Conservation (phyloP, 345 rosid genomes). For the Sisymbrium altissimum region DNA sequence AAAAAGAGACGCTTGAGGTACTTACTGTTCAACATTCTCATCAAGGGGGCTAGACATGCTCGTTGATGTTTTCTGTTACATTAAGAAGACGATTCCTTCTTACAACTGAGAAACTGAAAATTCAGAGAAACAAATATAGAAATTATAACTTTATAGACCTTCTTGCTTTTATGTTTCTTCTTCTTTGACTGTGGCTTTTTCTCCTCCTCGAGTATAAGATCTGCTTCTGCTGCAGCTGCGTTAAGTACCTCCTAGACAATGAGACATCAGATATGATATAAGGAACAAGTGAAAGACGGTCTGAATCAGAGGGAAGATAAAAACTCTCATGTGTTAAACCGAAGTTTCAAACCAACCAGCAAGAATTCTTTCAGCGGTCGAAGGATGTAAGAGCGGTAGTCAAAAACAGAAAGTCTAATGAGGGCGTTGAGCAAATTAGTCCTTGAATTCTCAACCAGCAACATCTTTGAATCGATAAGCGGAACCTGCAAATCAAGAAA, state of each 20-base stretch:
- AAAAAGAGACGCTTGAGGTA: background rate
- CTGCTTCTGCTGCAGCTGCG: slow-evolving; percentile 2
- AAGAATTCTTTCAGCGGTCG: slow-evolving; percentile 17
- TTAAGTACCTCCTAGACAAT: background rate
- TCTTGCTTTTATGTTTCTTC: background rate
- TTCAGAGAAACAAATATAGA: background rate
- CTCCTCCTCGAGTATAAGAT: background rate
- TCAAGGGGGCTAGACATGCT: background rate
- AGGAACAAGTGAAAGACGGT: background rate
- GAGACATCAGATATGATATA: background rate
- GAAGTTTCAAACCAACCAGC: background rate
- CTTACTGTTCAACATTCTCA: slow-evolving; percentile 19
- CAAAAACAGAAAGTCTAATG: slow-evolving; percentile 20
- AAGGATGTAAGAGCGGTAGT: slow-evolving; percentile 22
- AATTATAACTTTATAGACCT: background rate
- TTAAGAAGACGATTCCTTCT: slow-evolving; percentile 16
- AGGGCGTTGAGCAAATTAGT: slow-evolving; percentile 5
- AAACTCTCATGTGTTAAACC: background rate
- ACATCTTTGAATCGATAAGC: slow-evolving; percentile 13
- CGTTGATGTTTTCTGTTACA: slow-evolving; percentile 20
- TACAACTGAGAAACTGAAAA: background rate
- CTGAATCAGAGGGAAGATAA: background rate
- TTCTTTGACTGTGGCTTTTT: slow-evolving; percentile 1
- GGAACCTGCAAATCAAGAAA: background rate
- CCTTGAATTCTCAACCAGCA: slow-evolving; percentile 27